Conservation (phyloP, 805 yeast genomes). For the Kuraishia piskuri region DNA sequence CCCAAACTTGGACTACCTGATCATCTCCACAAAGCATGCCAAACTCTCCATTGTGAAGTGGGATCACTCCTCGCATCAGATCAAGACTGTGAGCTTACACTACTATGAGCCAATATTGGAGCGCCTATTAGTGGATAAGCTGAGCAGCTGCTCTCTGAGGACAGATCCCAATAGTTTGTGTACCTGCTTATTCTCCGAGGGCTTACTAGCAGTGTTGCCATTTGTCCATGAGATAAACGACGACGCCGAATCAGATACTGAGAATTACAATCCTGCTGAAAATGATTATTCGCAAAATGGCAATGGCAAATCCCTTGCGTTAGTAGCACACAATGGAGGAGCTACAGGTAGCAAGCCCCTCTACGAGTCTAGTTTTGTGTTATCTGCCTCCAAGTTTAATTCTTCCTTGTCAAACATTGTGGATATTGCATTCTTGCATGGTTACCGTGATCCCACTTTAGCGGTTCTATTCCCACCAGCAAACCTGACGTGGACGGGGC, state of each 20-base stretch:
- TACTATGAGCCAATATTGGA: conserved; percentile 70
- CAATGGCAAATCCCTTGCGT: not conserved
- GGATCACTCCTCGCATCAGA: conserved; percentile 41
- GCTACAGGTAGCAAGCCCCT: conserved; percentile 16
- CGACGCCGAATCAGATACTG: conserved; percentile 30
- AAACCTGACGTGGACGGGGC: conserved; percentile 67
- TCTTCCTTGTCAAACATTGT: conserved; percentile 50
- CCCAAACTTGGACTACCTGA: conserved; percentile 42
- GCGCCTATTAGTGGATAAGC: conserved; percentile 28
- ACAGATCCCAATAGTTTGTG: conserved; percentile 56
- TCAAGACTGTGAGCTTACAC: conserved; percentile 76
- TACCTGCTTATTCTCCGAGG: conserved; percentile 54
- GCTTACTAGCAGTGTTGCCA: conserved; percentile 65
- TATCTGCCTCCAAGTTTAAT: conserved; percentile 50
- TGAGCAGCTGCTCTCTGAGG: conserved; percentile 34
- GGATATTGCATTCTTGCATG: conserved; percentile 63
- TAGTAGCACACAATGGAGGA: conserved; percentile 10
- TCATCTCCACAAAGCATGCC: conserved; percentile 64
- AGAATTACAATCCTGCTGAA: conserved; percentile 12
- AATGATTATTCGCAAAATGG: not conserved
- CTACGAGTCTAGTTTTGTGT: conserved; percentile 47
- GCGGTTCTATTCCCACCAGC: conserved; percentile 43
- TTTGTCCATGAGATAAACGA: conserved; percentile 35
- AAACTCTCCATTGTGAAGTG: conserved; percentile 72
- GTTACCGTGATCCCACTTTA: conserved; percentile 77